A percentile compares a stretch with the other conserved stretches of the same genome.
Evolutionary conservation across 768 basidiomycete genomes (phyloP).

Genomic region (Suillus bovinus): DNA sequence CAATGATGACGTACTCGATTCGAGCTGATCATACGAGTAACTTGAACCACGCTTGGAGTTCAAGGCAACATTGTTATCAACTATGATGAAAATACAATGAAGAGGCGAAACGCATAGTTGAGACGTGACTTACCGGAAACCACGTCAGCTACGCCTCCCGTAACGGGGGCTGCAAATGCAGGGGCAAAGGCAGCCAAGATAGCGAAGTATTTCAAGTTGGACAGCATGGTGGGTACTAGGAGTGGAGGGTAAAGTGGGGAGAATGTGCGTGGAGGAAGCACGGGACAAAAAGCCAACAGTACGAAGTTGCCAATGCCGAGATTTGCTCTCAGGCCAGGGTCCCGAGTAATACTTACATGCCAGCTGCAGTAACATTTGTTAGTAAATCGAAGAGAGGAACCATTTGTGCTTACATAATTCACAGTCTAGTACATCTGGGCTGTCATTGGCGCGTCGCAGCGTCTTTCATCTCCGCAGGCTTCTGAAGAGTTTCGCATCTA

Average conservation of each 20-base stretch:
- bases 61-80: background rate
- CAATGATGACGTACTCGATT: background rate
- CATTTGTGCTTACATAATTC: too few species aligned
- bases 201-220: background rate
- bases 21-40: too few species aligned
- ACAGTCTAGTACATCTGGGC: too few species aligned
- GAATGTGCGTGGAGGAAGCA: background rate
- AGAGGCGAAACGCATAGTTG: fast-evolving
- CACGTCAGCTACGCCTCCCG: fast-evolving
- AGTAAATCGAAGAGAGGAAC: background rate
- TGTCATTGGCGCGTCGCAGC: too few species aligned
- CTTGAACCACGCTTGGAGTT: background rate
- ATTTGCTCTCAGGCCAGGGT: background rate
- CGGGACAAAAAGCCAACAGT: background rate
- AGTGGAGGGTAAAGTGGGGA: slow-evolving; percentile 2
- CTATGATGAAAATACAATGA: background rate
- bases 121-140: background rate
- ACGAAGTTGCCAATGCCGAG: background rate
- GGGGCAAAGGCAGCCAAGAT: background rate
- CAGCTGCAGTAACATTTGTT: too few species aligned
- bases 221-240: background rate
- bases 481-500: too few species aligned
- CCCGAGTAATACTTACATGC: background rate
- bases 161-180: background rate
- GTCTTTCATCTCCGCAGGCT: too few species aligned